Percentiles rank a stretch among this genome's conserved stretches.
These are phyloP conservation scores for Citrullus colocynthis DNA, from an alignment of 306 rosid species.

Conservation along the genomic window DNA sequence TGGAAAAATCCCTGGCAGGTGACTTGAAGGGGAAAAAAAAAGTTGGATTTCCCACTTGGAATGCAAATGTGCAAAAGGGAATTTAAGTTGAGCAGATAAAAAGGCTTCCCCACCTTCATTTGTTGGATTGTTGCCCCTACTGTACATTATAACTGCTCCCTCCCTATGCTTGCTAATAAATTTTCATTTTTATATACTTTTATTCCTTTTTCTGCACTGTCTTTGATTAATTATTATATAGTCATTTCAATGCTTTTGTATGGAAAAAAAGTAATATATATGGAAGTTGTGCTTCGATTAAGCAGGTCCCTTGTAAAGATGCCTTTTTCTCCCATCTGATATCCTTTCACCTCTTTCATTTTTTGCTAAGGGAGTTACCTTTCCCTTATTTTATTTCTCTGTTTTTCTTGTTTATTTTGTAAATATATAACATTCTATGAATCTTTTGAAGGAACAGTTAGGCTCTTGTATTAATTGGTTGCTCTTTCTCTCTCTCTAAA, in stretches of 20 bases:
- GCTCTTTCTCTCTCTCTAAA: conserved; percentile 1
- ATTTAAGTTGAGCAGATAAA: conserved; percentile 8
- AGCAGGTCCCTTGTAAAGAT: neutral
- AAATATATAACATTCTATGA: conserved; percentile 4
- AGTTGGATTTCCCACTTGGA: conserved; percentile 15
- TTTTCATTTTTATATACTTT: neutral
- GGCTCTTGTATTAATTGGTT: neutral
- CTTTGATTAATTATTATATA: conserved; percentile 3
- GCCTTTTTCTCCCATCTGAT: neutral
- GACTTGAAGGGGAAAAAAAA: neutral
- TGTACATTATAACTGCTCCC: conserved; percentile 2
- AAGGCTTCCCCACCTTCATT: conserved; percentile 9
- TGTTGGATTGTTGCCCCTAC: conserved; percentile 9
- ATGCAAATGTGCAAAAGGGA: conserved; percentile 13
- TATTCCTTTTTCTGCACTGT: conserved; percentile 3
- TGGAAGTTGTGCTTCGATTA: conserved; percentile 3
- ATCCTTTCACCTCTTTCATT: neutral
- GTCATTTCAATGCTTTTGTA: conserved; percentile 13
- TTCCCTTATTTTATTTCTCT: neutral
- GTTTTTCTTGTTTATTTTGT: neutral
- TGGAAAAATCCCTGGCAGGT: neutral
- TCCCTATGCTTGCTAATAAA: neutral
- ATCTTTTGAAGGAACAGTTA: conserved; percentile 7
- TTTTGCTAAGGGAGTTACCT: conserved; percentile 1
- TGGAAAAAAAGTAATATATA: neutral